Evolutionary conservation across 2,329 filamentous ascomycete genomes (phyloP).

Genomic region (Xylaria sp.): DNA sequence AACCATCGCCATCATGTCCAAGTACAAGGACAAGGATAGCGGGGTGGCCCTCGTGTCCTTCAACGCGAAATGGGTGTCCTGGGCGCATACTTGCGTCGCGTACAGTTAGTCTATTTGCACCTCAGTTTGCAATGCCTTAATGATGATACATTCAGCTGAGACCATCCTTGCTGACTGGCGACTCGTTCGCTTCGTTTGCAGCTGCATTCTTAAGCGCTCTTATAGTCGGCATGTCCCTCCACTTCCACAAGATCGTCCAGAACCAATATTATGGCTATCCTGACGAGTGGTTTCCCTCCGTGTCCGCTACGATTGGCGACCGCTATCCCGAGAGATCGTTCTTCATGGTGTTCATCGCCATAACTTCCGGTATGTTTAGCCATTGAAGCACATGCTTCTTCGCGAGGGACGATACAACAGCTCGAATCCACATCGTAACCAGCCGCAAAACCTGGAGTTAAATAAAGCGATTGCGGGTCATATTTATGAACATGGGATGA

Average conservation of each 20-base stretch:
- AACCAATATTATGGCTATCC: constrained; percentile 97
- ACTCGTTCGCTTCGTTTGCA: constrained; percentile 49
- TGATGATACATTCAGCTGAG: constrained; percentile 1
- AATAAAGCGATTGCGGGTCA: not conserved
- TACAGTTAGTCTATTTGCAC: constrained; percentile 68
- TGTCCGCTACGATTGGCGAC: constrained; percentile 96
- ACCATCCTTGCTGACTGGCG: constrained; percentile 11
- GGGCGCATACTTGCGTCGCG: constrained; percentile 83
- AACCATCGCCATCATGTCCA: constrained; percentile 38
- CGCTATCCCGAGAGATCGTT: constrained; percentile 95
- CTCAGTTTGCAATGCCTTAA: not conserved
- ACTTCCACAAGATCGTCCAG: constrained; percentile 97
- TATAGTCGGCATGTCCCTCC: constrained; percentile 80
- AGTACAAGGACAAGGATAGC: constrained; percentile 72
- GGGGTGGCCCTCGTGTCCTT: constrained; percentile 69
- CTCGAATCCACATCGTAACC: not conserved
- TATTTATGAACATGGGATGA: not conserved
- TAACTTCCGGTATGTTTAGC: constrained; percentile 78
- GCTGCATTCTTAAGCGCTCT: constrained; percentile 89
- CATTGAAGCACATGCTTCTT: constrained; percentile 5
- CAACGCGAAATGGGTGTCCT: constrained; percentile 90
- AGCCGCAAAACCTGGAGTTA: not conserved
- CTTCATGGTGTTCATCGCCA: constrained; percentile 96
- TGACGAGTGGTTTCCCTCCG: constrained; percentile 95
- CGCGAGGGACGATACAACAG: not conserved